Conservation (phyloP, 169 alveolate genomes). For the Eimeria acervulina region DNA sequence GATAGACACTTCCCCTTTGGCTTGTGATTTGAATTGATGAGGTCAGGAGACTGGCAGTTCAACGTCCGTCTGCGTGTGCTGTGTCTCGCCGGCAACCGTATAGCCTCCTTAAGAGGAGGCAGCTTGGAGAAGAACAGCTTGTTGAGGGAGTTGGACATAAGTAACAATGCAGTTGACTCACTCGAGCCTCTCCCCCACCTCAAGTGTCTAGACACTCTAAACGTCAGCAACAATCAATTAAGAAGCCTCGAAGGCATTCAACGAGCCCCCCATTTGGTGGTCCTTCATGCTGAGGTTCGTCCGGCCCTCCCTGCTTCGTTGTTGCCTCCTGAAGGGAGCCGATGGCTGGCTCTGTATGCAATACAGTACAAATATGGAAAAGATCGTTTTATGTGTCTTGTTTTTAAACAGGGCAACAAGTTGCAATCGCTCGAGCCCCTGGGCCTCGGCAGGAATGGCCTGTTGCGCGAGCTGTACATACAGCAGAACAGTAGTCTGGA, state of each 20-base stretch:
- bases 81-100: constrained; percentile 67
- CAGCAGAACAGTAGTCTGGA: constrained; percentile 43
- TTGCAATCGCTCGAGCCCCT: constrained; percentile 55
- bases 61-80: constrained; percentile 77
- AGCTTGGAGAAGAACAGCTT: constrained; percentile 41
- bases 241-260: constrained; percentile 74
- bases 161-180: constrained; percentile 31
- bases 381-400: background rate
- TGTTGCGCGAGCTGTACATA: constrained; percentile 56
- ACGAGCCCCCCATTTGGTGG: constrained; percentile 36
- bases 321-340: background rate
- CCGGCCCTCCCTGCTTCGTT: background rate
- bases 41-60: constrained; percentile 78
- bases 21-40: background rate
- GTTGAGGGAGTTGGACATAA: constrained; percentile 69
- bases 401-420: constrained; percentile 57
- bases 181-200: constrained; percentile 58
- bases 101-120: constrained; percentile 35
- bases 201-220: constrained; percentile 66
- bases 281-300: constrained; percentile 44
- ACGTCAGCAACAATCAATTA: constrained; percentile 55
- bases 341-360: background rate
- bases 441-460: constrained; percentile 23
- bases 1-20: background rate
- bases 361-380: background rate